Evolutionary conservation across 108 stramenopile species (phyloP), one percentile per base, ranked within the genome.

Genomic region (Fragilaria crotonensis): DNA sequence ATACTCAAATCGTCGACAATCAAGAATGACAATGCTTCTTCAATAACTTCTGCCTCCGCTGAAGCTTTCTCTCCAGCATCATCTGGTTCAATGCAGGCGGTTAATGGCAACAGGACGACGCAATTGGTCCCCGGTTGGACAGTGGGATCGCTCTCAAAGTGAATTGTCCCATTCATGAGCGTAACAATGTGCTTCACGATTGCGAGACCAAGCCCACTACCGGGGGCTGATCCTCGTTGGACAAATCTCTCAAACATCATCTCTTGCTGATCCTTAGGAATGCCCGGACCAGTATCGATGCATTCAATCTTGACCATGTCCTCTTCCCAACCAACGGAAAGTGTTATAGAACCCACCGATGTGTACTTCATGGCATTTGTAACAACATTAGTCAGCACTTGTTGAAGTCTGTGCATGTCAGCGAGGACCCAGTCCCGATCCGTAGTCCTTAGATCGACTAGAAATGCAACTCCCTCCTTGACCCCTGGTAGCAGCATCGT

Each of bases 281-380:
- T 78, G 9, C 83, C 79, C 19, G 76, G 79, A 18, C 83, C 83
- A 30, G 80, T 80, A 64, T 84, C 71, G 49, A 49, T 52, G 23
- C 69, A 62, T 63, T 70, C 69, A 25, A 68, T 41, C 27, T 62
- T 26, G 17, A 59, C 67, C 20, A 55, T 25, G 21, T 47, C 33
- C 5, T 33, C 67, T 7, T 51, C 44, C 67, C 57, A 68, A 9
- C 20, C 29, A 22, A 59, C 54, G 3, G 45, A 19, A 46, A 74
- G 27, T 14, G 46, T 56, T 3, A 74, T 63, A 5, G 57, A 59
- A n/a, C 72, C 72, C 4, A 19, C 21, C 0, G 29, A 21, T 20
- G 76, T 77, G 54, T 77, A 69, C 48, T 77, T 77, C 54, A 72
- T 69, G 0, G 76, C 76, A 57, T 77, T 77, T 22, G 71, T 69